phyloP scores from a whole-genome alignment of 163 green algal species.

The Coccomyxa subellipsoidea region DNA sequence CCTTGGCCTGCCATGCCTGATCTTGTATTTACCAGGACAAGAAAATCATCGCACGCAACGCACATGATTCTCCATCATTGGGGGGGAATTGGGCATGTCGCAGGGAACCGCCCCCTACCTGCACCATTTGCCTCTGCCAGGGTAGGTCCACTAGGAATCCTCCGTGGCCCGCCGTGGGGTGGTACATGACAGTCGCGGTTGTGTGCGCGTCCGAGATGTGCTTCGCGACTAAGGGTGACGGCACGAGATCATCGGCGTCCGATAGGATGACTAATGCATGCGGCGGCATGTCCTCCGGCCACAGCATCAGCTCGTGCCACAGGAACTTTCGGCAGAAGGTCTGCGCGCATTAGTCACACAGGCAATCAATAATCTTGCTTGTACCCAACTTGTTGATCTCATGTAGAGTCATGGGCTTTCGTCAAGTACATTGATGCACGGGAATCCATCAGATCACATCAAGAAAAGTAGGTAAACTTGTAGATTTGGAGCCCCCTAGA shows the following conservation, averaged over 20 bases:
- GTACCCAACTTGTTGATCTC: no score
- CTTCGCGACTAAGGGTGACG: conserved; percentile 28
- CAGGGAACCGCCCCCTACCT: neutral
- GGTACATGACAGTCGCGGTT: conserved; percentile 23
- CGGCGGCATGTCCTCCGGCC: conserved; percentile 52
- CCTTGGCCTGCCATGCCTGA: conserved; percentile 47
- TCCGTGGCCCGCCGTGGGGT: conserved; percentile 46
- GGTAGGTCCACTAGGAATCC: conserved; percentile 40
- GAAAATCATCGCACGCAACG: no score
- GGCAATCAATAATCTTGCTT: neutral
- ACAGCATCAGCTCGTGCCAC: conserved; percentile 54
- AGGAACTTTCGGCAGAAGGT: conserved; percentile 59
- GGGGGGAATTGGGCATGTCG: neutral
- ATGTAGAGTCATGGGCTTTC: no score
- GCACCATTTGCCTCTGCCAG: conserved; percentile 30
- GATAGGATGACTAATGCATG: conserved; percentile 36
- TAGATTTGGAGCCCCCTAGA: no score
- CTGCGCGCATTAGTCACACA: conserved; percentile 21
- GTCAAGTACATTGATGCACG: no score
- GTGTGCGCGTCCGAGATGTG: conserved; percentile 13
- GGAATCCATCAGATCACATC: no score
- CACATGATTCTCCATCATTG: no score
- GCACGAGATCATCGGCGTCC: conserved; percentile 55
- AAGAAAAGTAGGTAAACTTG: no score
- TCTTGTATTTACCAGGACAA: no score